Evolutionary conservation across 2,329 filamentous ascomycete species (phyloP).

Genomic region (Neocatenulostroma microsporum): DNA sequence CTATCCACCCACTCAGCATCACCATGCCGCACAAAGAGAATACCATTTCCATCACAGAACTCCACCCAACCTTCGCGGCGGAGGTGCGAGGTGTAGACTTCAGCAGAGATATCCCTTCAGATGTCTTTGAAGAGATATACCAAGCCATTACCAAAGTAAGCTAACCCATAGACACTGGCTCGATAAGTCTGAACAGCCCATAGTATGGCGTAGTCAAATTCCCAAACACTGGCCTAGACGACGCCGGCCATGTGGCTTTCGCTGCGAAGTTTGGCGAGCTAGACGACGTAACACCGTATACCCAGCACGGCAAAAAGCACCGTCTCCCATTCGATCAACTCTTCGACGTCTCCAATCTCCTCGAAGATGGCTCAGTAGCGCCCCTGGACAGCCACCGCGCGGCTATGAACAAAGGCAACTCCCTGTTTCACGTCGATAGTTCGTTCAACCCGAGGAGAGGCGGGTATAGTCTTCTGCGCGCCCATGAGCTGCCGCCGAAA

Average conservation of each 20-base stretch:
- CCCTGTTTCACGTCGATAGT: conserved; percentile 47
- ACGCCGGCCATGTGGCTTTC: conserved; percentile 41
- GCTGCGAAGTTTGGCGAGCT: conserved; percentile 20
- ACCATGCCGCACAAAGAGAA: conserved; percentile 16
- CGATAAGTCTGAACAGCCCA: too few species aligned
- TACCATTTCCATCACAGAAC: conserved; percentile 9
- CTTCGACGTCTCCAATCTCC: conserved; percentile 52
- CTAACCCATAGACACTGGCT: too few species aligned
- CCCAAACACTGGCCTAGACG: conserved; percentile 7
- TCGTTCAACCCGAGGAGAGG: conserved; percentile 49
- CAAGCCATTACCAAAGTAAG: conserved; percentile 14
- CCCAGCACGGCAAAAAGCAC: conserved; percentile 39
- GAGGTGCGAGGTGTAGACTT: conserved; percentile 14
- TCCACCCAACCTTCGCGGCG: conserved; percentile 14
- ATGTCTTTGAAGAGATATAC: conserved; percentile 15
- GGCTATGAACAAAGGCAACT: conserved; percentile 30
- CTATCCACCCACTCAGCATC: neutral
- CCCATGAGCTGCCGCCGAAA: conserved; percentile 41
- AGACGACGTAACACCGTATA: conserved; percentile 35
- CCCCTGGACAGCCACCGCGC: conserved; percentile 33
- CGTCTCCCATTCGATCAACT: conserved; percentile 45
- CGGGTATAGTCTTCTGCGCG: conserved; percentile 44
- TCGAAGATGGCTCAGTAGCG: conserved; percentile 40
- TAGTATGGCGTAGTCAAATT: conserved; percentile 11
- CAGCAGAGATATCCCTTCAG: conserved; percentile 11